Base-by-base conservation (phyloP, 805 yeast genomes). In the Wickerhamomyces subpelliculosus region DNA sequence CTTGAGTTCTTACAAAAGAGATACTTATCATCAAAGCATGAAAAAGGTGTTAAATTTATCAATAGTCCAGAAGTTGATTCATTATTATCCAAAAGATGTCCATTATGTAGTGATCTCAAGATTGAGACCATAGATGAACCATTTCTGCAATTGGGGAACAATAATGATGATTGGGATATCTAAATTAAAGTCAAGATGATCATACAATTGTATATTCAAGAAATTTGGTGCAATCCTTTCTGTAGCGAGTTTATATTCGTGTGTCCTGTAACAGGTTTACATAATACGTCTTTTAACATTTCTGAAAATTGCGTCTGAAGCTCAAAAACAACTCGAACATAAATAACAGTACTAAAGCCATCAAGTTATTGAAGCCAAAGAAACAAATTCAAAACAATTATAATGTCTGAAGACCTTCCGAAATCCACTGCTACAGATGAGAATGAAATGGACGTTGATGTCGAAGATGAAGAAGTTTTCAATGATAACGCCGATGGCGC, bases 81-180 rank as follows among this genome's bases (percentile, higher is more conserved):
- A 1, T 48, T 84, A 14, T 56, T 85, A 18, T 64, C 77, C 0
- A 69, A 71, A 18, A 83, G 78, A 45, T 88, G 97, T 58, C 72
- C 80, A 8, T 59, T 86, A 10, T 88, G 96, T 57, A 79, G 86
- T 41, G 94, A 83, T 36, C 63, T 76, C 35, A 80, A 75, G 52
- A 78, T 89, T 39, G 79, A 75, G 36, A 70, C 72, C 13, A 70
- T 88, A 33, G 96, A 86, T 46, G 73, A 72, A 38, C 77, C 79
- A 8, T 65, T 86, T 27, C 68, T 61, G 26, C 67, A 65, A 30
- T 67, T 60, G 34, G 52, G 45, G 3, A 72, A 67, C 27, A 56
- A 61, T 8, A 5, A 14, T 7, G 53, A 52, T n/a, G 72, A 63
- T 30, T 79, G 85, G 85, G 65, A 49, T 13, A 49, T 74, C 32